Base-by-base conservation (phyloP, 2,329 filamentous ascomycete species). In the Metarhizium anisopliae region DNA sequence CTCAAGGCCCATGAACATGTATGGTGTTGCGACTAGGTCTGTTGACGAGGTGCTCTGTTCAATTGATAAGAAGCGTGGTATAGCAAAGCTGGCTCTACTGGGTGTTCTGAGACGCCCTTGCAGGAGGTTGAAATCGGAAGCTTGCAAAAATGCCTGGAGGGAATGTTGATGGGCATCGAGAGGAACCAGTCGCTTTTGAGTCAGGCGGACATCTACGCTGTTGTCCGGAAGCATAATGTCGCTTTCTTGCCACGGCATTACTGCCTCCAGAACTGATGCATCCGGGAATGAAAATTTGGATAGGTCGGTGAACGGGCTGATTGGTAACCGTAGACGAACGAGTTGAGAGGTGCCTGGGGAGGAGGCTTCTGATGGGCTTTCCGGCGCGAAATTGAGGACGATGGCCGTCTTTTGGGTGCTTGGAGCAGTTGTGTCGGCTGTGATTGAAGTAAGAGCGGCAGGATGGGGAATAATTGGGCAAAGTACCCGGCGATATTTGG, bases 1-100 rank as follows among this genome's bases (percentile, higher is more conserved):
- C 61, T 84, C 79, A 2, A 81, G 69, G 7, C 79, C 78, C 51
- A 72, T 70, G 64, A 82, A 81, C 16, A 72, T 55, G 61, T 72
- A 74, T 13, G 62, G 57, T 45, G 67, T 57, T 50, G 29, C 53
- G 52, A 54, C 25, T 2, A 49, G 32, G 7, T 40, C 38, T n/a
- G n/a, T 20, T 1, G 49, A 50, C 40, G 20, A 38, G n/a, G 4
- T 36, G 42, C 10, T 51, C 42, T 6, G 38, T 36, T 18, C 53
- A 32, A 25, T n/a, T 25, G 38, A 56, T 50, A 42, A 25, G 20
- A 59, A 59, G 7, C 56, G 55, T 2, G 71, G 70, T 20, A 74
- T 54, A 18, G 64, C 61, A 56, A 75, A 68, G 0, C 49, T 58
- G 1, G 59, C 55, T 18, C 61, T 58, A 54, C 61, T 66, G 0